Evolutionary conservation across 1,284 basidiomycete species (phyloP).

Genomic region (Rhodofomes roseus): DNA sequence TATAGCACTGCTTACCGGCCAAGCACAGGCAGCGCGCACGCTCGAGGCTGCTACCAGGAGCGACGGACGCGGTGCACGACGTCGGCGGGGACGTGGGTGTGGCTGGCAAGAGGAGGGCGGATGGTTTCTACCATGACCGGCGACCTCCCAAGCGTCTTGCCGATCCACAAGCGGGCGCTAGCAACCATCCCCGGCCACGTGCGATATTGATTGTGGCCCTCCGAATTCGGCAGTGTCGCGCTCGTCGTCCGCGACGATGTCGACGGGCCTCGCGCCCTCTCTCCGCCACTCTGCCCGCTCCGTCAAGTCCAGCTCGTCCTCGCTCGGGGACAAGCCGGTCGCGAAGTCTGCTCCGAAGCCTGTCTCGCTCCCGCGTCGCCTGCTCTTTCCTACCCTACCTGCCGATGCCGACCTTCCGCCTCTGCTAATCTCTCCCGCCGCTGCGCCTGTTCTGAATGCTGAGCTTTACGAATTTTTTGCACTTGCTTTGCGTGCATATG

Average conservation of each 20-base stretch:
- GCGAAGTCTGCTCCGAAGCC: constrained; percentile 21
- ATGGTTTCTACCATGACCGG: not conserved
- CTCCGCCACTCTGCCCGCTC: constrained; percentile 25
- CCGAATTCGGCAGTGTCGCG: not conserved
- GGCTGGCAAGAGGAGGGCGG: not conserved
- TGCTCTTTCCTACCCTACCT: constrained; percentile 62
- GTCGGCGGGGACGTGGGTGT: not conserved
- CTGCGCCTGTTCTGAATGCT: constrained; percentile 51
- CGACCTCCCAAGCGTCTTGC: not conserved
- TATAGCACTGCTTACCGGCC: not conserved
- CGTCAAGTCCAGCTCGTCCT: constrained; percentile 27
- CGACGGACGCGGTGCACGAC: not conserved
- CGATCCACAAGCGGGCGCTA: not conserved
- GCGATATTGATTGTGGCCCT: not conserved
- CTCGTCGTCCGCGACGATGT: constrained; percentile 19
- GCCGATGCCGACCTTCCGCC: constrained; percentile 47
- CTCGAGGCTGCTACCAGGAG: not conserved
- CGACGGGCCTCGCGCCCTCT: constrained; percentile 18
- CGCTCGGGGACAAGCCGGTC: constrained; percentile 24
- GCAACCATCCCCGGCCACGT: not conserved
- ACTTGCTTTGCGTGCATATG: constrained; percentile 69
- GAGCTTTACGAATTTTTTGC: constrained; percentile 79
- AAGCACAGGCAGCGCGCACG: not conserved
- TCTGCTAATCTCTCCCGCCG: constrained; percentile 40
- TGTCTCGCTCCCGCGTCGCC: constrained; percentile 53